phyloP scores from a whole-genome alignment of 495 filamentous ascomycete species.

The Hypoxylon fuscum region DNA sequence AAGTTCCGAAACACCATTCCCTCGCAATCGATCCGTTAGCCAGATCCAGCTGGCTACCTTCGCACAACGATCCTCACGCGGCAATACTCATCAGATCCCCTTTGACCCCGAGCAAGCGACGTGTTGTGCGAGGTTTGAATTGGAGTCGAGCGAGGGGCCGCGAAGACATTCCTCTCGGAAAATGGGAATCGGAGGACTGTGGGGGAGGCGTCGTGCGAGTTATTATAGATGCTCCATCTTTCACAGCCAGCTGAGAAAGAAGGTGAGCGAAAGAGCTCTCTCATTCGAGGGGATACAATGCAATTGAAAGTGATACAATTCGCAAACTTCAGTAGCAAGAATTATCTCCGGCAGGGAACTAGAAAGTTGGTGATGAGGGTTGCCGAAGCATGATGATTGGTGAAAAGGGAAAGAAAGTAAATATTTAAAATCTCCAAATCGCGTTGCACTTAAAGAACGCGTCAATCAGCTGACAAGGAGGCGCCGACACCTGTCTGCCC shows the following conservation, averaged over 20 bases:
- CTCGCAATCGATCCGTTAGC: conserved; percentile 47
- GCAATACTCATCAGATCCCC: conserved; percentile 37
- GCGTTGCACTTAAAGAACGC: conserved; percentile 21
- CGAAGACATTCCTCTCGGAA: conserved; percentile 69
- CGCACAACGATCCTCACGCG: conserved; percentile 44
- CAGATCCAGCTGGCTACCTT: conserved; percentile 38
- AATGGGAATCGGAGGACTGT: conserved; percentile 73
- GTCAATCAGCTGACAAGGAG: conserved; percentile 22
- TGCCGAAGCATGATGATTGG: conserved; percentile 39
- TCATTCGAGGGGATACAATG: conserved; percentile 18
- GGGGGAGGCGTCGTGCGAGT: conserved; percentile 69
- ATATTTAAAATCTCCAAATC: conserved; percentile 10
- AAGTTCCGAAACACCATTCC: conserved; percentile 75
- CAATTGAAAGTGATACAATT: conserved; percentile 9
- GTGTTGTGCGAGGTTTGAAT: conserved; percentile 35
- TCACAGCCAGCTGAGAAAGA: conserved; percentile 22
- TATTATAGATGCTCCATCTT: conserved; percentile 39
- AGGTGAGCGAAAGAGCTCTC: conserved; percentile 49
- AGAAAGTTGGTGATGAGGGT: conserved; percentile 40
- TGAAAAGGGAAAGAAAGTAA: conserved; percentile 31
- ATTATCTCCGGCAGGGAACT: conserved; percentile 30
- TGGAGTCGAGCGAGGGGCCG: conserved; percentile 47
- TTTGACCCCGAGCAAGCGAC: conserved; percentile 40
- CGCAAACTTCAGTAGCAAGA: conserved; percentile 33
- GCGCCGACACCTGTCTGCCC: neutral